Percentiles rank a stretch among this genome's conserved stretches.
These are phyloP conservation scores for Penicillium samsonianum DNA, from an alignment of 495 filamentous ascomycete genomes.

Conservation along the genomic window DNA sequence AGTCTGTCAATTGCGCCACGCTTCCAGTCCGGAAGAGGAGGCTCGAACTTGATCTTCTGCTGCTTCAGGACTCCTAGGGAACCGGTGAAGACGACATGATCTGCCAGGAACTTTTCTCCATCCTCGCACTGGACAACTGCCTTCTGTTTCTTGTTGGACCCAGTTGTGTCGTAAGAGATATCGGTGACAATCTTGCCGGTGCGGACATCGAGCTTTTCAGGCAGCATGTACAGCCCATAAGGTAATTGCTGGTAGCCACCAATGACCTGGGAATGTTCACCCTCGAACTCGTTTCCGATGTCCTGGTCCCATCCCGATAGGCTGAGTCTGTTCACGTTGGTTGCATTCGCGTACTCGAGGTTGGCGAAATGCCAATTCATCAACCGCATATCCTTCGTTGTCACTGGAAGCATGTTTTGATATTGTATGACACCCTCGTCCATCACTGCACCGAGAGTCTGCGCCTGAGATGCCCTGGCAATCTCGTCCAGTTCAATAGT, in stretches of 20 bases:
- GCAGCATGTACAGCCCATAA: conserved; percentile 73
- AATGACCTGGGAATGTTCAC: conserved; percentile 85
- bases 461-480: conserved; percentile 57
- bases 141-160: conserved; percentile 32
- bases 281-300: conserved; percentile 95
- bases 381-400: conserved; percentile 80
- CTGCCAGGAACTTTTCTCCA: conserved; percentile 74
- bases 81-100: conserved; percentile 83
- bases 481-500: conserved; percentile 74
- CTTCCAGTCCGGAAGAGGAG: conserved; percentile 86
- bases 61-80: conserved; percentile 90
- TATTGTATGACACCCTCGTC: conserved; percentile 89
- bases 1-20: conserved; percentile 76
- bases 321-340: conserved; percentile 81
- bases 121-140: conserved; percentile 75
- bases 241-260: conserved; percentile 93
- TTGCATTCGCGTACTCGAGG: conserved; percentile 94
- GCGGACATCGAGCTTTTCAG: conserved; percentile 76
- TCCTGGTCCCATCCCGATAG: conserved; percentile 95
- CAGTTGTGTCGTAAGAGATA: conserved; percentile 64
- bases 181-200: conserved; percentile 66
- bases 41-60: conserved; percentile 71
- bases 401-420: conserved; percentile 76
- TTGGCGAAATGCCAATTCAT: conserved; percentile 99
- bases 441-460: conserved; percentile 84